Evolutionary conservation across 768 basidiomycete species (phyloP).

Genomic region (Cystobasidium tubakii): DNA sequence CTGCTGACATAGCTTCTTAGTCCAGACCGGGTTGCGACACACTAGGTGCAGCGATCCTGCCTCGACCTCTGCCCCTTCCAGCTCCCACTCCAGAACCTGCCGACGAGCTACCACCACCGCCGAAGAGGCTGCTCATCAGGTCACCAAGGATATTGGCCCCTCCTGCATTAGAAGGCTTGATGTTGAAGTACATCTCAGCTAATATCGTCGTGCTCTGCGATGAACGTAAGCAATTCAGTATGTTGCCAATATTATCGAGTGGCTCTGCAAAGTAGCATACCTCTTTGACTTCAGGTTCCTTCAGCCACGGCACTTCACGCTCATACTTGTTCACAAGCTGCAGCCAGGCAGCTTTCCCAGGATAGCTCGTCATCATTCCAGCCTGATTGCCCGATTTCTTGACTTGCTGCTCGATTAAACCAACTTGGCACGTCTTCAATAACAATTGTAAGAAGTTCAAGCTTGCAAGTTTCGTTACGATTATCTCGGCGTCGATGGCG

Average conservation of each 20-base stretch:
- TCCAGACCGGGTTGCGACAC: conserved; percentile 11
- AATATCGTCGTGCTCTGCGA: conserved; percentile 63
- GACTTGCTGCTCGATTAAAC: conserved; percentile 30
- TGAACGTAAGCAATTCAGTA: background rate
- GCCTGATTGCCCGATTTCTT: conserved; percentile 50
- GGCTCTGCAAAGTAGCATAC: conserved; percentile 43
- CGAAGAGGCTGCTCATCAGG: conserved; percentile 81
- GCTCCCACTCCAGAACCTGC: background rate
- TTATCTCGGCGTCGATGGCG: conserved; percentile 59
- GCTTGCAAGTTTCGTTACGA: conserved; percentile 65
- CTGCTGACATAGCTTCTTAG: background rate
- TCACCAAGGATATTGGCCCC: conserved; percentile 75
- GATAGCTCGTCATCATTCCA: conserved; percentile 35
- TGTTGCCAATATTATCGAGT: background rate
- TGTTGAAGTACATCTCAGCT: conserved; percentile 72
- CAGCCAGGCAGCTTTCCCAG: conserved; percentile 58
- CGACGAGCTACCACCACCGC: conserved; percentile 55
- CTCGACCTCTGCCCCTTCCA: conserved; percentile 26
- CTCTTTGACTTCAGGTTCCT: conserved; percentile 47
- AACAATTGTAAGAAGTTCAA: conserved; percentile 89
- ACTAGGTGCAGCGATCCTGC: conserved; percentile 1
- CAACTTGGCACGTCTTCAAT: conserved; percentile 68
- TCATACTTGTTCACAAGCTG: conserved; percentile 77
- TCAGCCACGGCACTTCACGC: conserved; percentile 56
- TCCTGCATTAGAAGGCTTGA: conserved; percentile 65